phyloP scores from a whole-genome alignment of 345 rosid species.

The Rhodamnia rubescens region DNA sequence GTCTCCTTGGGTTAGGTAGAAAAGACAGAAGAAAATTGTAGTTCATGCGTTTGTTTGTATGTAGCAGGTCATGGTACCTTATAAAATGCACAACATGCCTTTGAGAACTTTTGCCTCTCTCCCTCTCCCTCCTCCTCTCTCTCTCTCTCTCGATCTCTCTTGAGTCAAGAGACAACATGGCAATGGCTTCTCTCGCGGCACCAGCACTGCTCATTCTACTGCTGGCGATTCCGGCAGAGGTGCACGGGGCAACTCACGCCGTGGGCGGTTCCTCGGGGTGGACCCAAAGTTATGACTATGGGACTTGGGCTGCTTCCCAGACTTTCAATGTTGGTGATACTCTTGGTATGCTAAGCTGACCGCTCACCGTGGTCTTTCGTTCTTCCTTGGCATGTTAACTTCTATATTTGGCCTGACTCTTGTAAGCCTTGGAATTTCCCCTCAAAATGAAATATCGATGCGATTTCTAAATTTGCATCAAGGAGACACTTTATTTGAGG shows the following conservation, averaged over 20 bases:
- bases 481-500: neutral
- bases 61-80: neutral
- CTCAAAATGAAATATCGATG: neutral
- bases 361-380: neutral
- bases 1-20: neutral
- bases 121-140: neutral
- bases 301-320: slow-evolving; percentile 21
- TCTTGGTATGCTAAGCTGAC: neutral
- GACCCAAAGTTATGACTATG: slow-evolving; percentile 11
- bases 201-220: slow-evolving; percentile 16
- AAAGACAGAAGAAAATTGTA: neutral
- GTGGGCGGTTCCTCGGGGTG: slow-evolving; percentile 37
- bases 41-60: neutral
- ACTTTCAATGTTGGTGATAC: slow-evolving; percentile 35
- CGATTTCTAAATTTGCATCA: neutral
- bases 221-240: slow-evolving; percentile 22
- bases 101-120: neutral
- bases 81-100: neutral
- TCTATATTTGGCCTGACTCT: too few relatives aligned
- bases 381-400: neutral
- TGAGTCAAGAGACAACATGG: neutral
- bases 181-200: slow-evolving; percentile 6
- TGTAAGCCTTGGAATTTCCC: neutral
- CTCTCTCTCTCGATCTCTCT: neutral
- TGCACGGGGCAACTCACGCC: slow-evolving; percentile 10